Conservation (phyloP, 495 filamentous ascomycete genomes). For the Penicillium taxi region DNA sequence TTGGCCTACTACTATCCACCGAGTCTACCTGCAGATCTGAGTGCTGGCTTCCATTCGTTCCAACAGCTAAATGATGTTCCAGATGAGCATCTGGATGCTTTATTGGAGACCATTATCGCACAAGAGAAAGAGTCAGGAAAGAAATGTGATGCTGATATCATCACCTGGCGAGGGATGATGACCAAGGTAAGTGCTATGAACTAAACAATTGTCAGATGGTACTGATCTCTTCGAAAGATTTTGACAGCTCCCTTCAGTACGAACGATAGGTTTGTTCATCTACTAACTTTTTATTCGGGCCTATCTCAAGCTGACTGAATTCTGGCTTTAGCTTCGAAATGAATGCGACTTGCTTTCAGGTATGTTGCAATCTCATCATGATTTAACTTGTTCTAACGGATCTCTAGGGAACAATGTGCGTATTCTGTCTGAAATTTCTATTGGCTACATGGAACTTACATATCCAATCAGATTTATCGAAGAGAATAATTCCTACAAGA, state of each 20-base stretch:
- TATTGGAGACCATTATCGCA: constrained; percentile 66
- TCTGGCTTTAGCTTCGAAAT: constrained; percentile 68
- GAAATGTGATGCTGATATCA: constrained; percentile 64
- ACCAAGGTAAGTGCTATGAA: constrained; percentile 59
- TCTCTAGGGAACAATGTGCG: constrained; percentile 70
- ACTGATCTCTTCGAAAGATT: constrained; percentile 46
- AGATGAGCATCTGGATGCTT: constrained; percentile 82
- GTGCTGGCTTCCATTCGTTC: constrained; percentile 73
- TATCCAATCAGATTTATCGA: constrained; percentile 70
- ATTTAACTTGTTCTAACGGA: constrained; percentile 6
- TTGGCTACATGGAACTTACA: constrained; percentile 1
- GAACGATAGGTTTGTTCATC: constrained; percentile 58
- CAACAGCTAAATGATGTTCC: constrained; percentile 68
- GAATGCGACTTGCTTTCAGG: constrained; percentile 87
- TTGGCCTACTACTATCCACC: constrained; percentile 86
- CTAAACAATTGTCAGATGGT: neutral
- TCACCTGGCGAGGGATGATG: constrained; percentile 98
- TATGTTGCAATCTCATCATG: constrained; percentile 36
- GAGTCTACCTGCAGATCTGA: constrained; percentile 59
- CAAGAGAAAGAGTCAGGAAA: constrained; percentile 60
- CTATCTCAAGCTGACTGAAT: constrained; percentile 3
- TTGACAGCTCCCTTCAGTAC: constrained; percentile 76
- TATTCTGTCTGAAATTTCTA: constrained; percentile 6
- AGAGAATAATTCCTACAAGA: constrained; percentile 69
- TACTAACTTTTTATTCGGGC: neutral